Conservation (phyloP, 129 eudicot species). For the Flaveria sonorensis region DNA sequence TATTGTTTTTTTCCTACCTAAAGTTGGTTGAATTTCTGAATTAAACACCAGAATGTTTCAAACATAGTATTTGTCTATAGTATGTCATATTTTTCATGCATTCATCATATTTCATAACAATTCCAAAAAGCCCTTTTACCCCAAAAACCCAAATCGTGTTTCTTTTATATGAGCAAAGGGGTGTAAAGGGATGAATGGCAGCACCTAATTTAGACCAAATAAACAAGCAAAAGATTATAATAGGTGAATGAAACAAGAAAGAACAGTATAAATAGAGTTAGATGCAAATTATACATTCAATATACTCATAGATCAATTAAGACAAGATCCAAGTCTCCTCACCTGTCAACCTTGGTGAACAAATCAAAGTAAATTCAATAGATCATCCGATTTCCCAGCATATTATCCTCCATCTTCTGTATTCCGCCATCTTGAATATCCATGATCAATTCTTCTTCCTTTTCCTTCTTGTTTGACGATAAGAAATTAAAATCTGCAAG, state of each 20-base stretch:
- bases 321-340: slow-evolving; percentile 26
- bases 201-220: not conserved
- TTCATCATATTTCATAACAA: not conserved
- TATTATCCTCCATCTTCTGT: slow-evolving; percentile 33
- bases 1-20: not conserved
- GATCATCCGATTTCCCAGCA: slow-evolving; percentile 42
- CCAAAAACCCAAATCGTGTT: slow-evolving; percentile 10
- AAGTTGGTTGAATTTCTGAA: slow-evolving; percentile 6
- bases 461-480: slow-evolving; percentile 35
- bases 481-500: not conserved
- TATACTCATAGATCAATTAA: slow-evolving; percentile 16
- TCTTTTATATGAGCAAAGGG: not conserved
- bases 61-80: not conserved
- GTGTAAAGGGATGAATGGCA: not conserved
- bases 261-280: not conserved
- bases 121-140: not conserved
- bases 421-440: slow-evolving; percentile 26
- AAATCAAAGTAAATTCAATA: slow-evolving; percentile 69
- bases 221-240: not conserved
- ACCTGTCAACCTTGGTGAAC: slow-evolving; percentile 62
- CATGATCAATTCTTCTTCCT: slow-evolving; percentile 34
- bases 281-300: not conserved
- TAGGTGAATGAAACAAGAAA: slow-evolving; percentile 4
- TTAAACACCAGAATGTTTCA: not conserved
- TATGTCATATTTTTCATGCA: not conserved